phyloP scores from a whole-genome alignment of 306 rosid species.

The Canavalia ensiformis region DNA sequence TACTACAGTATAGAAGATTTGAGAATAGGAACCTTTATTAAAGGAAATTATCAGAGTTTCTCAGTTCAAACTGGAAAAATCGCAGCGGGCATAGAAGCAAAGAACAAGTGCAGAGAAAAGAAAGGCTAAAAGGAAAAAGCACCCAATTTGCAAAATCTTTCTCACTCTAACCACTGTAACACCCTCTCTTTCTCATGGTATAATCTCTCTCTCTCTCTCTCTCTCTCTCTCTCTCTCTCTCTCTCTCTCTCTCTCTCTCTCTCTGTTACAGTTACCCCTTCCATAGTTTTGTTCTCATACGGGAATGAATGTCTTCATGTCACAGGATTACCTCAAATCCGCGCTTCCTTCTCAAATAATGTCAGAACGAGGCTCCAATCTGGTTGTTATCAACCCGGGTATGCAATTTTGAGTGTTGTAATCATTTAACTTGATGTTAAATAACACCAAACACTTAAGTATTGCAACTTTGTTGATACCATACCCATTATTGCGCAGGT shows the following conservation, averaged over 20 bases:
- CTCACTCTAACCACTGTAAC: background rate
- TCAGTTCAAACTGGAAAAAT: background rate
- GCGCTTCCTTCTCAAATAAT: constrained; percentile 91
- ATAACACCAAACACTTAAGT: constrained; percentile 19
- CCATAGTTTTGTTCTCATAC: constrained; percentile 30
- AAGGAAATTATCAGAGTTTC: background rate
- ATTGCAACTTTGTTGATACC: constrained; percentile 39
- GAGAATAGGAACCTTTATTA: too few relatives aligned
- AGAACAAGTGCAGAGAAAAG: background rate
- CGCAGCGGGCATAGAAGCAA: background rate
- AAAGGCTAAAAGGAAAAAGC: background rate
- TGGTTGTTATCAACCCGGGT: constrained; percentile 95
- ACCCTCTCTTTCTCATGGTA: constrained; percentile 50
- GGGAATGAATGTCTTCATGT: constrained; percentile 28
- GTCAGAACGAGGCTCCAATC: constrained; percentile 90
- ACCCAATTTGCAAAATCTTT: constrained; percentile 29
- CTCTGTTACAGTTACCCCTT: background rate
- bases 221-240: background rate
- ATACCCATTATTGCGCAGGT: constrained; percentile 56
- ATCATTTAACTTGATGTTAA: constrained; percentile 12
- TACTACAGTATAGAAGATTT: background rate
- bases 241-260: constrained; percentile 2
- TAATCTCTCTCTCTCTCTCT: background rate
- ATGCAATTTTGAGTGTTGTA: constrained; percentile 34
- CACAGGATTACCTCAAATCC: constrained; percentile 92